phyloP scores from a whole-genome alignment of 192 early-diverging fungal genomes.

The Lunasporangiospora selenospora region DNA sequence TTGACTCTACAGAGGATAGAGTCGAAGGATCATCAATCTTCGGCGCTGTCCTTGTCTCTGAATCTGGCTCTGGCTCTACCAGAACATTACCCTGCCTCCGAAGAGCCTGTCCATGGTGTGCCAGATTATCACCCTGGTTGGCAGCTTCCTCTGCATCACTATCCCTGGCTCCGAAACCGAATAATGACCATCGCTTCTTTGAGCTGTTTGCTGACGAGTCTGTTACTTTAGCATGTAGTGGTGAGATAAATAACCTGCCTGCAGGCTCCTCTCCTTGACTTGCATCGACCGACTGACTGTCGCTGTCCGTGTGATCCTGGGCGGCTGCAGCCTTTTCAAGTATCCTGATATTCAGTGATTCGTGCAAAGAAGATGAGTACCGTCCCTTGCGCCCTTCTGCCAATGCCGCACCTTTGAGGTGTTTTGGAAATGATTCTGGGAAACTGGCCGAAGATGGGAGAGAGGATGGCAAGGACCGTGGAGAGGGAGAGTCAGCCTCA shows the following conservation, averaged over 20 bases:
- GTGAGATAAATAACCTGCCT: conserved; percentile 5
- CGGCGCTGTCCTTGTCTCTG: neutral
- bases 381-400: conserved; percentile 7
- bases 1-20: conserved; percentile 5
- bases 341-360: conserved; percentile 8
- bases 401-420: conserved; percentile 4
- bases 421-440: conserved; percentile 18
- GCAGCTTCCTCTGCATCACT: neutral
- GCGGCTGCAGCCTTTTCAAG: conserved; percentile 16
- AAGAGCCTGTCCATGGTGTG: conserved; percentile 10
- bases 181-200: conserved; percentile 37
- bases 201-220: neutral
- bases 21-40: neutral
- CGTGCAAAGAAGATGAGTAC: conserved; percentile 19
- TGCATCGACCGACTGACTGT: neutral
- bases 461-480: conserved; percentile 19
- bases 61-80: conserved; percentile 24
- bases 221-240: neutral
- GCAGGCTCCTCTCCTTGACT: neutral
- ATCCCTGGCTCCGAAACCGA: conserved; percentile 20
- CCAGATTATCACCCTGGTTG: no score
- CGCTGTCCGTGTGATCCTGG: conserved; percentile 8
- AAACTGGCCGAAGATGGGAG: conserved; percentile 18
- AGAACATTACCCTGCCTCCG: conserved; percentile 26
- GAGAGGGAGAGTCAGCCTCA: conserved; percentile 4